Evolutionary conservation across 139 green algal species (phyloP), one percentile per base, ranked within the genome.

Genomic region (Closterium sp.): DNA sequence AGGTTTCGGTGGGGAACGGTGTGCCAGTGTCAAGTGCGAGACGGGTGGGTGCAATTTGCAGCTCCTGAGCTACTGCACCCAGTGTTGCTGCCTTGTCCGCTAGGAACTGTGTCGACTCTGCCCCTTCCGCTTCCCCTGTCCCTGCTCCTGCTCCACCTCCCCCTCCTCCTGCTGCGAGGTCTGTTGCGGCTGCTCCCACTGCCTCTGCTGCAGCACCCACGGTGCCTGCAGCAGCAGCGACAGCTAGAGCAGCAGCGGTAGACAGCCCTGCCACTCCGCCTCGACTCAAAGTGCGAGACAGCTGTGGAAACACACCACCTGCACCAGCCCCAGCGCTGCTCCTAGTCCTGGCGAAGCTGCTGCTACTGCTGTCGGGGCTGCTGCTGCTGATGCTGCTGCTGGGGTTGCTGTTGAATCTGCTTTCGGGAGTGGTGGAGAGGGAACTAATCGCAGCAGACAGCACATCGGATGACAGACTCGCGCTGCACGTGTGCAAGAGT

Each of bases 21-120:
- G 62, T 62, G n/a, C 87, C 28, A 6, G 87, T 90, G 70, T 90
- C 87, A 22, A 90, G 70, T 21, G 87, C 87, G n/a, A 86, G 38
- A 17, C 87, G 27, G 62, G 86, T 30, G 13, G 70, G 87, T 17
- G n/a, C 87, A 30, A 90, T 62, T 70, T 31, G 62, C 70, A 50
- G 62, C 28, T 90, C 87, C 29, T 86, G 29, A 19, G 62, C 38
- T 22, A 90, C 28, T 27, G 38, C 70, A 31, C 70, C 70, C 29
- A 50, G 38, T 70, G 62, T 9, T 62, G 38, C 62, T 38, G 86
- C 31, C 31, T 73, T 38, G n/a, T 28, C 28, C 29, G 87, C 29
- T 13, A 86, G n/a, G 28, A 30, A 29, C 29, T 50, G 87, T 50
- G 87, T 30, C n/a, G 87, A 90, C 29, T 6, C 87, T 4, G 86